A percentile compares a stretch with the other conserved stretches of the same genome.
phyloP scores from a whole-genome alignment of 306 rosid genomes.

The Malus fusca region DNA sequence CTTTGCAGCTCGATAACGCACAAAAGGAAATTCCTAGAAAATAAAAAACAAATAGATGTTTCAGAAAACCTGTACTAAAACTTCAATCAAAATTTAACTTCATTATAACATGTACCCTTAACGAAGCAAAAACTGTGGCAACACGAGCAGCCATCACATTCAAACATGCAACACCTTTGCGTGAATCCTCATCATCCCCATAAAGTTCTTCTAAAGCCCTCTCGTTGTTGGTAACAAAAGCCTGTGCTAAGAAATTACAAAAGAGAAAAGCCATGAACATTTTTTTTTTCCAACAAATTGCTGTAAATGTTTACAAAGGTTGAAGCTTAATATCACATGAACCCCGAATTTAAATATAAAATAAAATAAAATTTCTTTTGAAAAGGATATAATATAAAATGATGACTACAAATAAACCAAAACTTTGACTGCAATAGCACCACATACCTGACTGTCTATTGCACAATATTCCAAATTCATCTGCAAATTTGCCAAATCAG shows the following conservation, averaged over 20 bases:
- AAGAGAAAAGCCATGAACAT: slow-evolving; percentile 8
- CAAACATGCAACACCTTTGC: slow-evolving; percentile 60
- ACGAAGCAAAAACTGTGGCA: slow-evolving; percentile 93
- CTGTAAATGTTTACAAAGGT: not conserved
- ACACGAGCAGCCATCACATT: slow-evolving; percentile 73
- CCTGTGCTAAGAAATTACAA: slow-evolving; percentile 42
- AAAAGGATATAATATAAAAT: not conserved
- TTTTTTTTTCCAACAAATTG: not conserved
- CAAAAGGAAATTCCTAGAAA: slow-evolving; percentile 68
- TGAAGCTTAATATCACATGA: not conserved
- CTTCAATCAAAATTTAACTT: slow-evolving; percentile 6
- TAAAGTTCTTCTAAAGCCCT: slow-evolving; percentile 82
- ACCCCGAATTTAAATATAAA: not conserved
- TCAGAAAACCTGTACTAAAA: slow-evolving; percentile 24
- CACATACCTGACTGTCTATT: slow-evolving; percentile 85
- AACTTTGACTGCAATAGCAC: slow-evolving; percentile 13
- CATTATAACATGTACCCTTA: slow-evolving; percentile 49
- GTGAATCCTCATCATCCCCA: slow-evolving; percentile 73
- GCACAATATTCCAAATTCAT: slow-evolving; percentile 97
- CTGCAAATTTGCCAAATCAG: slow-evolving; percentile 50
- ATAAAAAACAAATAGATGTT: slow-evolving; percentile 17
- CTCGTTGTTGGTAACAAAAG: slow-evolving; percentile 85
- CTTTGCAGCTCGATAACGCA: slow-evolving; percentile 90
- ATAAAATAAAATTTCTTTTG: not conserved
- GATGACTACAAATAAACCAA: slow-evolving; percentile 5